phyloP scores from a whole-genome alignment of 805 yeast genomes.

The Schizosaccharomyces japonicus region DNA sequence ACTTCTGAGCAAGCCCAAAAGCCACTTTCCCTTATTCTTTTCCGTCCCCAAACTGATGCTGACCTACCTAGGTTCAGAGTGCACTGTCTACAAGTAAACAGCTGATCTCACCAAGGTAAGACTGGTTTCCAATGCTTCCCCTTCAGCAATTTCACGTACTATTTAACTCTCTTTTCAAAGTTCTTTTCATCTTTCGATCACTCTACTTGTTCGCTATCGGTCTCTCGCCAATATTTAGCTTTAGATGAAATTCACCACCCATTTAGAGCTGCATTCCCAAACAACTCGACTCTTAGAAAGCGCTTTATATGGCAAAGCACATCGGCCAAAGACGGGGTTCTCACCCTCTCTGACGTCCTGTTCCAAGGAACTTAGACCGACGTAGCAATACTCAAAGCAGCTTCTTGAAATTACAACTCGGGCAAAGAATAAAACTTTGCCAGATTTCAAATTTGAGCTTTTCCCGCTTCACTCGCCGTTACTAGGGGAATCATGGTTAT shows the following conservation, averaged over 20 bases:
- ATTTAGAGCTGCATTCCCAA: slow-evolving; percentile 23
- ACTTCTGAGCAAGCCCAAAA: slow-evolving; percentile 13
- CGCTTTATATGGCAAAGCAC: slow-evolving; percentile 16
- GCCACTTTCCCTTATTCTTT: slow-evolving; percentile 18
- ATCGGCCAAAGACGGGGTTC: slow-evolving; percentile 19
- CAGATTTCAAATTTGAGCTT: slow-evolving; percentile 24
- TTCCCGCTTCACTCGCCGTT: slow-evolving; percentile 22
- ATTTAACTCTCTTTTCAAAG: slow-evolving; percentile 24
- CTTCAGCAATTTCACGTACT: slow-evolving; percentile 24
- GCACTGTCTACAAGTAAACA: slow-evolving; percentile 16
- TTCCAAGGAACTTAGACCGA: slow-evolving; percentile 20
- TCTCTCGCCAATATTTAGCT: slow-evolving; percentile 26
- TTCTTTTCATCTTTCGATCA: slow-evolving; percentile 25
- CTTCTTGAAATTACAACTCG: slow-evolving; percentile 22
- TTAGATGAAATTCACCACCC: slow-evolving; percentile 22
- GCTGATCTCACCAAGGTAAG: slow-evolving; percentile 14
- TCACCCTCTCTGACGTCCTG: slow-evolving; percentile 23
- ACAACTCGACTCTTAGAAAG: slow-evolving; percentile 19
- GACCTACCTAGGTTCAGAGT: slow-evolving; percentile 12
- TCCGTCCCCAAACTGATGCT: slow-evolving; percentile 20
- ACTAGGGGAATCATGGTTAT: slow-evolving; percentile 25
- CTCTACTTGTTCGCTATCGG: slow-evolving; percentile 26
- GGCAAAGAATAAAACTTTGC: slow-evolving; percentile 14
- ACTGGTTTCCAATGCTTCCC: slow-evolving; percentile 23
- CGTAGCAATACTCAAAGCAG: slow-evolving; percentile 14